These are phyloP conservation scores for Eragrostis tef DNA, from an alignment of 202 grass and related monocot species.

Conservation along the genomic window DNA sequence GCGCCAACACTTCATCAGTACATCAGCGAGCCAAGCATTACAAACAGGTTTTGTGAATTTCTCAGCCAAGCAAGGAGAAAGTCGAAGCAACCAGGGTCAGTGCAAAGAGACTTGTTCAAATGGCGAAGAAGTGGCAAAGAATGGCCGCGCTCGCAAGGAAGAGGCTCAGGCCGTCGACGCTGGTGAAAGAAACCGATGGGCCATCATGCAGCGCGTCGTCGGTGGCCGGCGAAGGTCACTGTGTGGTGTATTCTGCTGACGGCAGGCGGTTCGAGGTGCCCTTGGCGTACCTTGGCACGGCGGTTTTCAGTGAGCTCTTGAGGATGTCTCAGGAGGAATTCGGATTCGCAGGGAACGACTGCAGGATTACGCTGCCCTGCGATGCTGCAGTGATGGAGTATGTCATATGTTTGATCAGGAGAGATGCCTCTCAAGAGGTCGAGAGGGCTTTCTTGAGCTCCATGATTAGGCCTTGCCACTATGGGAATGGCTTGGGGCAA, in stretches of 20 bases:
- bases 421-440: conserved; percentile 44
- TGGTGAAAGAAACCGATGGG: neutral
- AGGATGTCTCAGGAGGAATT: conserved; percentile 53
- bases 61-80: neutral
- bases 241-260: neutral
- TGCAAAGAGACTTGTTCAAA: neutral
- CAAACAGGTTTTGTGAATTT: too few relatives aligned
- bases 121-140: conserved; percentile 5
- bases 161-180: neutral
- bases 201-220: neutral
- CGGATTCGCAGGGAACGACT: conserved; percentile 34
- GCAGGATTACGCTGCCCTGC: conserved; percentile 58
- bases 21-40: neutral
- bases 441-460: conserved; percentile 46
- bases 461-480: conserved; percentile 33
- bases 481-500: conserved; percentile 13
- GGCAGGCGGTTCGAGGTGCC: conserved; percentile 48
- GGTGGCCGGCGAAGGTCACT: neutral
- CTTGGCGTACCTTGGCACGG: conserved; percentile 47
- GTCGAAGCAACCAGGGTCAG: neutral
- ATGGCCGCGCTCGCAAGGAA: neutral
- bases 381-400: conserved; percentile 48
- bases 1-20: neutral
- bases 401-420: conserved; percentile 44
- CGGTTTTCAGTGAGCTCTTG: conserved; percentile 50